Conservation (phyloP, 495 filamentous ascomycete species). For the Entonaema liquescens region DNA sequence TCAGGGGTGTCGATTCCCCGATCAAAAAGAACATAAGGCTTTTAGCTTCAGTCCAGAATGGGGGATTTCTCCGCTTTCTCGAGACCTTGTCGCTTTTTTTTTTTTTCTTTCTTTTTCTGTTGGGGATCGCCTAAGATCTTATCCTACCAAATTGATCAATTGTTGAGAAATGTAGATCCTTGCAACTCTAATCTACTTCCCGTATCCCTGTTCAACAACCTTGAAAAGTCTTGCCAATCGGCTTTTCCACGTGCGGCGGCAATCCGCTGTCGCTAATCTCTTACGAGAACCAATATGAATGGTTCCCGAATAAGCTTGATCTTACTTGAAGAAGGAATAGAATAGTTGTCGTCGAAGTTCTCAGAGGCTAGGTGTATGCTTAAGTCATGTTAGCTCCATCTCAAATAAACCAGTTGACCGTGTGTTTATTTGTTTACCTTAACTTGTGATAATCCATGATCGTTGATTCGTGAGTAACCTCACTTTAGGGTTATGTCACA, state of each 20-base stretch:
- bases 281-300: not conserved
- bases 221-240: not conserved
- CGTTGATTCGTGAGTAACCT: not conserved
- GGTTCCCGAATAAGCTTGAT: no score
- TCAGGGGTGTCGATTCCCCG: conserved; percentile 24
- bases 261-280: conserved; percentile 5
- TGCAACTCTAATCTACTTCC: conserved; percentile 17
- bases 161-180: conserved; percentile 39
- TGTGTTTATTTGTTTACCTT: not conserved
- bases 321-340: not conserved
- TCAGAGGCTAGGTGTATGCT: not conserved
- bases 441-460: not conserved
- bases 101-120: conserved; percentile 23
- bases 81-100: conserved; percentile 9
- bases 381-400: not conserved
- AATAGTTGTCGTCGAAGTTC: not conserved
- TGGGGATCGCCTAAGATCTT: conserved; percentile 38
- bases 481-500: not conserved
- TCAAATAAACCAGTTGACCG: no score
- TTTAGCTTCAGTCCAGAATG: conserved; percentile 1
- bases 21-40: conserved; percentile 14
- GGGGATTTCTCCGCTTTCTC: conserved; percentile 26
- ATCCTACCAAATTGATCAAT: conserved; percentile 40
- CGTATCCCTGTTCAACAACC: not conserved
- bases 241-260: conserved; percentile 30